Conservation (phyloP, 495 filamentous ascomycete species). For the Sporormia fimetaria region DNA sequence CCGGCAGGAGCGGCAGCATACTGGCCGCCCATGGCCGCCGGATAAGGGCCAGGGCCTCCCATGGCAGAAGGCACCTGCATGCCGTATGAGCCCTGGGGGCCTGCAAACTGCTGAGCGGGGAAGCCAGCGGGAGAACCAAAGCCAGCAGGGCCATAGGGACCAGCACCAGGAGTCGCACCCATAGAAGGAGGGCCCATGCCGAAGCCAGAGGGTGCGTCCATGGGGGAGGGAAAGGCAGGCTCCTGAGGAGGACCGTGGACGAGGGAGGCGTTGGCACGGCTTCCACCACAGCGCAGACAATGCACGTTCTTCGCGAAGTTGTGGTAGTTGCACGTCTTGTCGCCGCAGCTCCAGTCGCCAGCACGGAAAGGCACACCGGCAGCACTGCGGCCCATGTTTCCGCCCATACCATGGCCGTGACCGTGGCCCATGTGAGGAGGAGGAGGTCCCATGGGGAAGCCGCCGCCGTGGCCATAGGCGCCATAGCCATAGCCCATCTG, state of each 20-base stretch:
- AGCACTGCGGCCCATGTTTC: conserved; percentile 49
- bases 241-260: no score
- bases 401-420: no score
- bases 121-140: conserved; percentile 67
- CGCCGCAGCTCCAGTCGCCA: conserved; percentile 97
- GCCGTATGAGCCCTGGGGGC: conserved; percentile 78
- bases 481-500: conserved; percentile 71
- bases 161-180: conserved; percentile 72
- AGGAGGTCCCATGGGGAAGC: conserved; percentile 21
- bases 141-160: conserved; percentile 59
- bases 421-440: conserved; percentile 65
- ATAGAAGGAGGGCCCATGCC: conserved; percentile 59
- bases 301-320: conserved; percentile 99
- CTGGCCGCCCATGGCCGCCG: conserved; percentile 62
- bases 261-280: conserved; percentile 82
- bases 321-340: conserved; percentile 95
- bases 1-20: no score
- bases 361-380: conserved; percentile 91
- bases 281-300: conserved; percentile 90
- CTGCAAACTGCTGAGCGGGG: conserved; percentile 75
- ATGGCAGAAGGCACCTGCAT: conserved; percentile 87
- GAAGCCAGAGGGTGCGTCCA: conserved; percentile 75
- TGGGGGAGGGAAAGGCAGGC: conserved; percentile 79
- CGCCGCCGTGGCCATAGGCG: conserved; percentile 53
- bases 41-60: conserved; percentile 69